Percentiles rank a stretch among this genome's conserved stretches.
These are phyloP conservation scores for Chaetomium sp. DNA, from an alignment of 2,329 filamentous ascomycete genomes.

Conservation along the genomic window DNA sequence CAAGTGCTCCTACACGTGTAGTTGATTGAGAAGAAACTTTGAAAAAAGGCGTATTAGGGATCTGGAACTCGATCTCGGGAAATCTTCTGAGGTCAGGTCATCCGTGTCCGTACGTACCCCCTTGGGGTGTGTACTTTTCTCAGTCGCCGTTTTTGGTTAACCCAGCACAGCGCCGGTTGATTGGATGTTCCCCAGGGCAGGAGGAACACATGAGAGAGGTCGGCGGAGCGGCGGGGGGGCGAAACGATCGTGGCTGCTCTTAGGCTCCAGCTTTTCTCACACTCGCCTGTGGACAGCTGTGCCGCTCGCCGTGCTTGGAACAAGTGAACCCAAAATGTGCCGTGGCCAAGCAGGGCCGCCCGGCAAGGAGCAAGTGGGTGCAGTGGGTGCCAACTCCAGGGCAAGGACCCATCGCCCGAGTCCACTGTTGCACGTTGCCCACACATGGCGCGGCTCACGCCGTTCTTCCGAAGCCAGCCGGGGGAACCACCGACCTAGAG, in stretches of 20 bases:
- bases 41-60: no score
- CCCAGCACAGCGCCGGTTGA: neutral
- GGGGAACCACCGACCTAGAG: neutral
- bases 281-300: conserved; percentile 19
- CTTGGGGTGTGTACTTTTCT: neutral
- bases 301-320: conserved; percentile 17
- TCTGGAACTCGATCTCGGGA: no score
- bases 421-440: conserved; percentile 3
- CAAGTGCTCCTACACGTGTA: no score
- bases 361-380: conserved; percentile 5
- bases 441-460: conserved; percentile 8
- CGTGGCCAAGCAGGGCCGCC: conserved; percentile 13
- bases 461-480: neutral
- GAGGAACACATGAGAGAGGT: conserved; percentile 11
- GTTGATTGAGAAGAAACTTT: no score
- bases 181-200: conserved; percentile 9
- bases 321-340: conserved; percentile 14
- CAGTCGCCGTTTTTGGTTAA: neutral
- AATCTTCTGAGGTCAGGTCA: neutral
- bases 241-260: conserved; percentile 17
- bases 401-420: neutral
- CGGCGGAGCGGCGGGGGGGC: conserved; percentile 17
- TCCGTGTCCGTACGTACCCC: neutral
- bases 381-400: conserved; percentile 8
- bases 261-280: conserved; percentile 25